Evolutionary conservation across 148 eudicot genomes (phyloP).

Genomic region (Rhododendron williamsianum): DNA sequence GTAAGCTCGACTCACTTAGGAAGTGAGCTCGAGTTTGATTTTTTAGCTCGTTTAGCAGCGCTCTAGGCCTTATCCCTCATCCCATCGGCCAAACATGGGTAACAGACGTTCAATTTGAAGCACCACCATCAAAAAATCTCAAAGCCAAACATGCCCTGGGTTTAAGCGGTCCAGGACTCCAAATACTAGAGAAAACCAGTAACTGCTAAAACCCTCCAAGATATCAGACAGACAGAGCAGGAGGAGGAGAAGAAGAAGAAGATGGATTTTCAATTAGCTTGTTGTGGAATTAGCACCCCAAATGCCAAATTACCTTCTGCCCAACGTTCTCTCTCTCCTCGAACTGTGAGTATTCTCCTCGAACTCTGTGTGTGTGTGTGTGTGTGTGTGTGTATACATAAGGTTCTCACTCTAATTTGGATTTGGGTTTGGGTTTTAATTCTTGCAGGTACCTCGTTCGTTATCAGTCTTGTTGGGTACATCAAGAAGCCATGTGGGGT

Average conservation of each 20-base stretch:
- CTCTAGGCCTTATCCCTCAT: background rate
- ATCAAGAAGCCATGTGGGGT: background rate
- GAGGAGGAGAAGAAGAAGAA: background rate
- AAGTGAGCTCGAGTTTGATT: too few relatives aligned
- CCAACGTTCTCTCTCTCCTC: background rate
- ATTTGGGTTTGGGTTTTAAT: background rate
- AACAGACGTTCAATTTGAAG: background rate
- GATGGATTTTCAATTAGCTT: constrained; percentile 24
- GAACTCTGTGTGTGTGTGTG: background rate
- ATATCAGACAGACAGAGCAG: background rate
- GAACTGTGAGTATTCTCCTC: constrained; percentile 14
- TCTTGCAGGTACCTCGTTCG: constrained; percentile 15
- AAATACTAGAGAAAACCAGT: background rate
- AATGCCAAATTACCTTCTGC: background rate
- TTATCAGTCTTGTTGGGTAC: background rate
- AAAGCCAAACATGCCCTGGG: constrained; percentile 8
- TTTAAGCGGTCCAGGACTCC: constrained; percentile 12
- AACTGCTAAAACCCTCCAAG: constrained; percentile 6
- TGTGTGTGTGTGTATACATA: background rate
- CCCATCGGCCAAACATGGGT: background rate
- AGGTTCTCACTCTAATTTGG: background rate
- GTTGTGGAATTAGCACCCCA: constrained; percentile 6
- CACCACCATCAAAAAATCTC: background rate
- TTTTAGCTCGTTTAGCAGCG: too few relatives aligned
- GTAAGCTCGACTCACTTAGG: too few relatives aligned